Conservation (phyloP, 257 asterid genomes). For the Ophiorrhiza pumila region DNA sequence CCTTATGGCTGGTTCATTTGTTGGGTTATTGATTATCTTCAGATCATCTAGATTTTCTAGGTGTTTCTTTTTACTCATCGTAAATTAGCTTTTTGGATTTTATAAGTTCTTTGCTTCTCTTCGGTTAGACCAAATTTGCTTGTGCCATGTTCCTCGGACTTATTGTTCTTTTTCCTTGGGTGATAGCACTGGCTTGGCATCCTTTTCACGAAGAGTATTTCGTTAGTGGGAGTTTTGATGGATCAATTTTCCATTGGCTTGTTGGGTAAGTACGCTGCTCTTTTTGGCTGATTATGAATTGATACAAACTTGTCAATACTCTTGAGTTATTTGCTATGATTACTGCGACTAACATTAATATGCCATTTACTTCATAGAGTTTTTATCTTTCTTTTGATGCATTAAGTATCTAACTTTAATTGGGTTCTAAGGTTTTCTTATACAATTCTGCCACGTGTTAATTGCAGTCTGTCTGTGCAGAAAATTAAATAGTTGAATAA, state of each 20-base stretch:
- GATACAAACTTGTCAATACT: too few species aligned
- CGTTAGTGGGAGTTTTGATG: constrained; percentile 96
- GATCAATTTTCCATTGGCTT: constrained; percentile 97
- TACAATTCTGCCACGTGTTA: neutral
- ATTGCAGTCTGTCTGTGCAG: neutral
- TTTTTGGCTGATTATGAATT: constrained; percentile 1
- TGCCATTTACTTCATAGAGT: constrained; percentile 13
- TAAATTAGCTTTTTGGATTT: neutral
- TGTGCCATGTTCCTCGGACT: constrained; percentile 1
- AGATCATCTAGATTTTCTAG: neutral
- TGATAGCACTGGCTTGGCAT: constrained; percentile 95
- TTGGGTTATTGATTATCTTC: neutral
- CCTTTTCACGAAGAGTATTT: constrained; percentile 98
- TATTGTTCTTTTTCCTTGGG: constrained; percentile 16
- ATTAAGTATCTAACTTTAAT: neutral
- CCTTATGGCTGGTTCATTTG: neutral
- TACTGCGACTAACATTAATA: neutral
- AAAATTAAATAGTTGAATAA: neutral
- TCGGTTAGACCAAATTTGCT: neutral
- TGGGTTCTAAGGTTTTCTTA: neutral
- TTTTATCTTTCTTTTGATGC: neutral
- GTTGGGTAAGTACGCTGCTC: constrained; percentile 64
- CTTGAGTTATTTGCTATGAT: neutral
- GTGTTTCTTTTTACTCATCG: constrained; percentile 1
- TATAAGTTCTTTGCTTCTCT: neutral